Base-by-base conservation (phyloP, 2,329 filamentous ascomycete genomes). In the Penicillium sp. region DNA sequence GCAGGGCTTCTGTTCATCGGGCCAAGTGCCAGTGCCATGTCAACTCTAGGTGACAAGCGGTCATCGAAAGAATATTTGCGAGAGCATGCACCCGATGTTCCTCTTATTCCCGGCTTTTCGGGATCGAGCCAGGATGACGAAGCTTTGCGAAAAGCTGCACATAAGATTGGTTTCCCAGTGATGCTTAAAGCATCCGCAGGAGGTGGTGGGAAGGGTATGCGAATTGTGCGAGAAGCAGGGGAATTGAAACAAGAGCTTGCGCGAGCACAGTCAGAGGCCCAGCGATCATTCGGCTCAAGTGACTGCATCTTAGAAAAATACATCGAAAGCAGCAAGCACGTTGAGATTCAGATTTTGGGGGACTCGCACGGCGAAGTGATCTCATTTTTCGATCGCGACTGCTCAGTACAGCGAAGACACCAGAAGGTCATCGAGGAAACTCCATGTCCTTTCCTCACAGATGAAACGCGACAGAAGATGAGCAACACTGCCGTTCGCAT, bases 391-490 rank as follows among this genome's bases (percentile, higher is more conserved):
- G 79, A 81, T 50, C 67, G 80, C 13, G 80, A 82, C 37, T 82
- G 80, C 60, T 81, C 79, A 10, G 60, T 82, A 2, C 79, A 82
- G 47, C 67, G 80, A 8, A 69, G 80, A 1, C 75, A 82, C 51
- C 79, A 82, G 54, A 82, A 82, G 54, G 71, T 82, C 2, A 68
- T 82, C 0, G 80, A 82, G 50, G 78, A 80, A 63, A 72, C 71
- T 3, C 77, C 77, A 0, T 73, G 71, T 3, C 49, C 64, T 0
- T 70, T 74, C 39, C 64, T 79, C 0, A 69, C 68, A 0, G 53
- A 55, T 8, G 60, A 62, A 1, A 59, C 72, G 1, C 62, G 74
- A 0, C 37, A 63, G 9, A 61, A 64, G 14, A 75, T 80, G 66
- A 69, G 66, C 11, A 65, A 62, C 1, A 68, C 71, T 18, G 77